Percentiles rank a stretch among this genome's conserved stretches.
Conservation (phyloP, 495 filamentous ascomycete species). For the Paragyromitra xinjiangensis region DNA sequence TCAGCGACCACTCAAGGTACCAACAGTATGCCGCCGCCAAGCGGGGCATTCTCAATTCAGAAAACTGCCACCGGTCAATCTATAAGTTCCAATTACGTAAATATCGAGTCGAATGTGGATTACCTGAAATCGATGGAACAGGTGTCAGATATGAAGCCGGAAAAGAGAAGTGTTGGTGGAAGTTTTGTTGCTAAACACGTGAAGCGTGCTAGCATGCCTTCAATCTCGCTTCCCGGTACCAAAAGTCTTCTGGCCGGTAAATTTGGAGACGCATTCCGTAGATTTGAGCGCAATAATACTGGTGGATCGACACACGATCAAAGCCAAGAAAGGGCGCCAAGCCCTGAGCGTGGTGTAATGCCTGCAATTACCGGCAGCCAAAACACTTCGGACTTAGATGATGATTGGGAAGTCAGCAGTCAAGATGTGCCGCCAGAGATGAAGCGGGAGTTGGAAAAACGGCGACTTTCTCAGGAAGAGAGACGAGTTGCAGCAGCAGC, state of each 20-base stretch:
- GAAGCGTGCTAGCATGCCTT: constrained; percentile 84
- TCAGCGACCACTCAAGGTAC: constrained; percentile 53
- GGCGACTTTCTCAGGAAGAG: constrained; percentile 86
- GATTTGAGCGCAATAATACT: constrained; percentile 76
- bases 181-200: constrained; percentile 67
- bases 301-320: constrained; percentile 56
- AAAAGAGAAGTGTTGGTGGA: constrained; percentile 71
- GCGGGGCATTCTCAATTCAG: constrained; percentile 45
- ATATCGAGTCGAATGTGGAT: constrained; percentile 85
- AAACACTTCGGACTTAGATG: constrained; percentile 72
- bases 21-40: constrained; percentile 35
- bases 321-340: constrained; percentile 59
- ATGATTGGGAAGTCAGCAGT: constrained; percentile 71
- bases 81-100: constrained; percentile 63
- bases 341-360: constrained; percentile 60
- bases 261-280: constrained; percentile 94
- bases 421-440: constrained; percentile 85
- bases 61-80: constrained; percentile 55
- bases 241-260: constrained; percentile 88
- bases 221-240: constrained; percentile 68
- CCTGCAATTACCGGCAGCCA: constrained; percentile 82
- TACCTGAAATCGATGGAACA: constrained; percentile 84
- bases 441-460: constrained; percentile 86
- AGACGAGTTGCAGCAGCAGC: constrained; percentile 88
- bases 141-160: constrained; percentile 70